Evolutionary conservation across 148 eudicot species (phyloP), one percentile per base, ranked within the genome.

Genomic region (Amaranthus cruentus): DNA sequence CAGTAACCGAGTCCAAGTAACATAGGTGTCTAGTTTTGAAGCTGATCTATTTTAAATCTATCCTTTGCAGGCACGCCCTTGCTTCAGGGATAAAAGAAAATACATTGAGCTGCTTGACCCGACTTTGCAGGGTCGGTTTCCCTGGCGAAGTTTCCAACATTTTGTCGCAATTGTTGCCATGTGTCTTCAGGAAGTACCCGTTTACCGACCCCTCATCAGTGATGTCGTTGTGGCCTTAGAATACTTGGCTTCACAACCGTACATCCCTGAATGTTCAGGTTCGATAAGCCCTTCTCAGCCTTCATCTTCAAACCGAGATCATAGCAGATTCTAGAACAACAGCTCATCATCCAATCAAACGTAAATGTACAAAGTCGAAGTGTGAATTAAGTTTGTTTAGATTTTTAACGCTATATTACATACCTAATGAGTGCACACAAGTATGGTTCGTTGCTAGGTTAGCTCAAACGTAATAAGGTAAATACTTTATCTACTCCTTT

Each of bases 171-270:
- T 90, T 28, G 76, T 89, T 54, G 84, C 86, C 60, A 90, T 87
- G 92, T 90, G 96, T 77, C 84, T 90, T 13, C 89, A 87, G 69
- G 96, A 90, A 81, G 81, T 82, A 75, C 85, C 96, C 38, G 53
- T 72, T 38, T 81, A 75, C 69, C 88, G 96, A 12, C 96, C 96
- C 55, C 72, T 80, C 70, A 90, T 90, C 57, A 75, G 73, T 12
- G 96, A 90, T 69, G 83, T 90, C 21, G 84, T 87, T 50, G 87
- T 81, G 72, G 96, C 96, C 4, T 89, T 90, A 5, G 96, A 90
- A 50, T 83, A 79, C 72, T 21, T 87, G 61, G 86, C 90, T 61
- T 57, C 85, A 44, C 80, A 75, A 64, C 85, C 83, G 18, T 79
- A 79, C 69, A 68, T 47, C 59, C 79, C 77, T 1, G 81, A 48